A percentile compares a stretch with the other conserved stretches of the same genome.
These are phyloP conservation scores for Kodamaea hsintzibuensis DNA, from an alignment of 805 yeast genomes.

Conservation along the genomic window DNA sequence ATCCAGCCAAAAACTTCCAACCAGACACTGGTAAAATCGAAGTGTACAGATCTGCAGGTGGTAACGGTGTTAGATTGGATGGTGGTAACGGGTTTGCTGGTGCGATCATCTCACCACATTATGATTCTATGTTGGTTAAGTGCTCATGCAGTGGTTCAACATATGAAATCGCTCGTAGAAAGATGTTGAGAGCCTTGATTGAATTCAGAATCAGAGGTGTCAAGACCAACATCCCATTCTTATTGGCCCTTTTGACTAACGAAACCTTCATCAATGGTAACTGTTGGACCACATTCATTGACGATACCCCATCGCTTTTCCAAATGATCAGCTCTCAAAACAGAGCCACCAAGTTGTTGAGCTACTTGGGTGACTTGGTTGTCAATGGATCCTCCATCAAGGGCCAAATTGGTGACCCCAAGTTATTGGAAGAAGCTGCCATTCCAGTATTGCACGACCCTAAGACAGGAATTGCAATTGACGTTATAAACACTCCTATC, in stretches of 20 bases:
- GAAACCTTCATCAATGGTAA: conserved; percentile 81
- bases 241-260: conserved; percentile 86
- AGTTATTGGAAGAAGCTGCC: conserved; percentile 70
- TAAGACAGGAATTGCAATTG: conserved; percentile 56
- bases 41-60: conserved; percentile 98
- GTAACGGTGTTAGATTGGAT: conserved; percentile 97
- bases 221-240: conserved; percentile 95
- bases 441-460: conserved; percentile 72
- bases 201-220: conserved; percentile 99
- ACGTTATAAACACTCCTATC: conserved; percentile 54
- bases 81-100: conserved; percentile 99
- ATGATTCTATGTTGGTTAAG: conserved; percentile 97
- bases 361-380: conserved; percentile 88
- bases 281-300: conserved; percentile 98
- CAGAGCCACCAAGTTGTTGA: conserved; percentile 92
- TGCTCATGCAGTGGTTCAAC: conserved; percentile 97
- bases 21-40: conserved; percentile 99
- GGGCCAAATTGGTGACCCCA: conserved; percentile 94
- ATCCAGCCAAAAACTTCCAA: conserved; percentile 93
- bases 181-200: conserved; percentile 94
- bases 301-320: conserved; percentile 95
- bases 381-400: conserved; percentile 95
- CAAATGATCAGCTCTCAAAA: conserved; percentile 93
- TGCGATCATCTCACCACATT: conserved; percentile 93
- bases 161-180: conserved; percentile 93